Evolutionary conservation across 2,329 filamentous ascomycete genomes (phyloP).

Genomic region (Colletotrichum caudatum): DNA sequence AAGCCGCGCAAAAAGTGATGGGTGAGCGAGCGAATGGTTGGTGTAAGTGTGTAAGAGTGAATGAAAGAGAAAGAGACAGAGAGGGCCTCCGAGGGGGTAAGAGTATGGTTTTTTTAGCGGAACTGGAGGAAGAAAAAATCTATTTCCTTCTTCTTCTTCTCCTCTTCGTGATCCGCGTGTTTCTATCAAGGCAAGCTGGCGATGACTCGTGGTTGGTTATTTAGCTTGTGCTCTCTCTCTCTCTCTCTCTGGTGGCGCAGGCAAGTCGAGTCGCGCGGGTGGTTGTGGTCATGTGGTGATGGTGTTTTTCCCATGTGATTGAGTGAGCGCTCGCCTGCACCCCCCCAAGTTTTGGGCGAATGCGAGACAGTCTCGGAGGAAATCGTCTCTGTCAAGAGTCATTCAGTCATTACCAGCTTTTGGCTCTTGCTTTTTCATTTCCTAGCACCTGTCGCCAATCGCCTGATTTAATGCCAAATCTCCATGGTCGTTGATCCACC

Average conservation of each 20-base stretch:
- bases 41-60: not conserved
- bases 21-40: not conserved
- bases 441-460: too few relatives aligned
- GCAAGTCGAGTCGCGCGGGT: conserved; percentile 16
- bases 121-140: not conserved
- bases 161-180: not conserved
- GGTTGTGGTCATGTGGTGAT: conserved; percentile 26
- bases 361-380: conserved; percentile 8
- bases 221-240: conserved; percentile 11
- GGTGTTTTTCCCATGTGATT: conserved; percentile 28
- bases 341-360: not conserved
- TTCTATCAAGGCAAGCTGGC: not conserved
- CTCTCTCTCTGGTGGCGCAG: conserved; percentile 10
- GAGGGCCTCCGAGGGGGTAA: too few relatives aligned
- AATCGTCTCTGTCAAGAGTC: conserved; percentile 1
- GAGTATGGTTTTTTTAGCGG: not conserved
- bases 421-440: too few relatives aligned
- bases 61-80: not conserved
- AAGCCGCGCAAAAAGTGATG: not conserved
- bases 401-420: not conserved
- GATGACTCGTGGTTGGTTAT: conserved; percentile 4
- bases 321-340: conserved; percentile 3
- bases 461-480: too few relatives aligned
- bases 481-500: too few relatives aligned
- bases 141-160: not conserved